Evolutionary conservation across 2,329 filamentous ascomycete species (phyloP), one percentile per base, ranked within the genome.

Genomic region (Blumeria graminis): DNA sequence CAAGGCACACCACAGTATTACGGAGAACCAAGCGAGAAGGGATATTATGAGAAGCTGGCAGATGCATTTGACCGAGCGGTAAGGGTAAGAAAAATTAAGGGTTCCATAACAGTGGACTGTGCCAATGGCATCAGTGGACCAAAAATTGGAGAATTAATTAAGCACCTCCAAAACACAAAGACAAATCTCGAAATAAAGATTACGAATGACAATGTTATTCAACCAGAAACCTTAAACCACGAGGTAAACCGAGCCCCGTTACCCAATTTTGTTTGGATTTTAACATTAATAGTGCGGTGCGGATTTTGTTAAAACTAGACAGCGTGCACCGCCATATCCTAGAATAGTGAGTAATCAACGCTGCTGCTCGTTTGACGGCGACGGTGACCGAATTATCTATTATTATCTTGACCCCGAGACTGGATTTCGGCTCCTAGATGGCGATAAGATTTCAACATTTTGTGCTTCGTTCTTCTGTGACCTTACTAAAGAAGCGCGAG

Each of bases 241-340:
- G 86, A 94, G 64, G 86, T 89, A 56, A 13, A 32, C 48, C 46
- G 43, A 46, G 16, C 8, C 32, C 34, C 11, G 22, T 14, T 52
- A 35, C 54, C 56, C 6, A 36, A 35, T 11, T 14, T 14, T 35
- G 10, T 11, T 1, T n/a, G 22, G 41, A 58, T 35, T 56, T 63
- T 64, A 58, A 61, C 50, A 48, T 39, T 13, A 39, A 32, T 63
- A 93, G 80, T 94, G 86, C 66, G 92, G 92, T 69, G 92, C 92
- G 66, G 92, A 98, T 70, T 96, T 80, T 64, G 92, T 98, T 70
- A 98, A 98, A 74, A 96, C 92, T 16, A 87, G 87, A 71, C 92
- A 98, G 72, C 81, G 88, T 61, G 85, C 87, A 58, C 92, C 92
- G 55, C 84, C 84, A 45, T 82, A 74, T 34, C 90, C 87, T 56